Base-by-base conservation (phyloP, 2,329 filamentous ascomycete species). In the Parascedosporium putredinis region DNA sequence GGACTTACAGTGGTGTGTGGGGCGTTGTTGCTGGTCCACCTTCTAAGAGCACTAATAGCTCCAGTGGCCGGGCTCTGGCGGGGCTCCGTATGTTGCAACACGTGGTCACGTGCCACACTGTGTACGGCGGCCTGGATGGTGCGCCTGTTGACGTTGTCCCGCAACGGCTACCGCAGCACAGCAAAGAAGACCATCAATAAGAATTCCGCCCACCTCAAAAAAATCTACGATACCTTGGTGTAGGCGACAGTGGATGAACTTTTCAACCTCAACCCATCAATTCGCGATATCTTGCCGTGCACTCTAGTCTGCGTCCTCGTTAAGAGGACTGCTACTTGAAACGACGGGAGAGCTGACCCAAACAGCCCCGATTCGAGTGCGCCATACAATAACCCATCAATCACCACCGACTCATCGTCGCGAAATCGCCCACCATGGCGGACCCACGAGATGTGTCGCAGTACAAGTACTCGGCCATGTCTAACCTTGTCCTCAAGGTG, bases 401-500 rank as follows among this genome's bases (percentile, higher is more conserved):
- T 10, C 16, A 5, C 38, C 7, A 5, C 24, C 43, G 27, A n/a
- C 12, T 20, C n/a, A 22, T 24, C 23, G 14, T 29, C 43, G 23
- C 43, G 16, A 3, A 23, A 16, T 40, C 25, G 50, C 50, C 52
- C 54, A 47, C 31, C 52, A 90, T 91, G 87, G 77, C 85, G 67
- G 86, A 83, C 67, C 75, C 80, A 62, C 80, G 79, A 69, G 81
- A 93, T 84, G 86, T 95, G 62, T 90, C 88, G 69, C 90, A 95
- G 71, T 96, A 95, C 79, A 96, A 96, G 71, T 95, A 96, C 80
- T 89, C 89, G 82, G 89, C 88, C 68, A 97, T 98, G 93, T 98
- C 93, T 73, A 98, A 98, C 82, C 85, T 98, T 88, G 93, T 98
- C 65, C 88, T 98, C 81, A 93, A 98, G 86, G 90, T 89, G 73